These are phyloP conservation scores for Aureobasidium lini DNA, from an alignment of 2,329 filamentous ascomycete species.

Conservation along the genomic window DNA sequence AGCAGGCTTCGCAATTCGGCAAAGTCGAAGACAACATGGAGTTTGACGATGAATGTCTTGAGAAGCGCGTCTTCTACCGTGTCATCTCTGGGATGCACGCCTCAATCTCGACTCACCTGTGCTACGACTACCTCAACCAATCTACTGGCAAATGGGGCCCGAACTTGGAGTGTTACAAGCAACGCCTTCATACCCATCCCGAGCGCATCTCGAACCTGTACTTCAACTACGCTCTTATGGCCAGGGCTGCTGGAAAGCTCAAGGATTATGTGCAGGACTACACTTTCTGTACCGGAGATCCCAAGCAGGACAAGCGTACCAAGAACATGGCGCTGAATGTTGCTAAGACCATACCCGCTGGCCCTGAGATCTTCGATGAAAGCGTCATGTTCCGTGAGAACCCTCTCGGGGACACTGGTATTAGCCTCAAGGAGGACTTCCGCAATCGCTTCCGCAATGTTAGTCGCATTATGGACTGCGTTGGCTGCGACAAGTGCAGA, in stretches of 20 bases:
- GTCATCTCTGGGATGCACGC: constrained; percentile 97
- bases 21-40: constrained; percentile 57
- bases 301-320: constrained; percentile 67
- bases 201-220: constrained; percentile 96
- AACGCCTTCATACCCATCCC: constrained; percentile 73
- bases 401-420: constrained; percentile 38
- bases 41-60: constrained; percentile 83
- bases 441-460: constrained; percentile 95
- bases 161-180: constrained; percentile 81
- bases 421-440: constrained; percentile 91
- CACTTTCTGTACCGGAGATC: constrained; percentile 86
- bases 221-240: constrained; percentile 97
- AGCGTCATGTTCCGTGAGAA: constrained; percentile 75
- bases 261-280: constrained; percentile 74
- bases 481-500: constrained; percentile 96
- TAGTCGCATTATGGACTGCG: constrained; percentile 94
- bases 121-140: constrained; percentile 93
- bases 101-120: constrained; percentile 91
- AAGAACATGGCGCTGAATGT: constrained; percentile 75
- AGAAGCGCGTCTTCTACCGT: constrained; percentile 97
- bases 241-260: constrained; percentile 84
- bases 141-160: constrained; percentile 88
- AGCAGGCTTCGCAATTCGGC: constrained; percentile 45
- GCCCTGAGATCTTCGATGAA: constrained; percentile 82
- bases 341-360: constrained; percentile 59